Evolutionary conservation across 192 early-diverging fungal genomes (phyloP).

Genomic region (Coemansia sp.): DNA sequence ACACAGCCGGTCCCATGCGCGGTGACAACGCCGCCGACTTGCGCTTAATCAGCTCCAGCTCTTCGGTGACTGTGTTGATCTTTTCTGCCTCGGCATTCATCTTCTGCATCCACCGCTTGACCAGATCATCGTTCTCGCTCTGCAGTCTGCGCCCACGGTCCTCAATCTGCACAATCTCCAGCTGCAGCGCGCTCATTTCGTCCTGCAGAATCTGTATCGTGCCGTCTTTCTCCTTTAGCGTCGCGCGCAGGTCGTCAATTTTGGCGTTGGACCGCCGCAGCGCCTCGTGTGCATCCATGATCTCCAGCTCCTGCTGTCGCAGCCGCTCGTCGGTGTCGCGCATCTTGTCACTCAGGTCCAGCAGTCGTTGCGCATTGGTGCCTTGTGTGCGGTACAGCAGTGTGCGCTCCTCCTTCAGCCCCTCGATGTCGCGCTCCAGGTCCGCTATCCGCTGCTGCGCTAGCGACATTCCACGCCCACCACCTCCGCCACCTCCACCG

Average conservation of each 20-base stretch:
- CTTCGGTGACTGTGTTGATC: slow-evolving; percentile 91
- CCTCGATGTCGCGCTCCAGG: slow-evolving; percentile 71
- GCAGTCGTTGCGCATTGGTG: slow-evolving; percentile 85
- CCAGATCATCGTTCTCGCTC: slow-evolving; percentile 80
- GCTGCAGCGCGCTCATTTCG: slow-evolving; percentile 84
- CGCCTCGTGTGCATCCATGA: slow-evolving; percentile 39
- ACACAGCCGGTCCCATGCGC: slow-evolving; percentile 21
- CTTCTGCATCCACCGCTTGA: slow-evolving; percentile 89
- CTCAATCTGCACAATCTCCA: slow-evolving; percentile 82
- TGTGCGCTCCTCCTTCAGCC: slow-evolving; percentile 80
- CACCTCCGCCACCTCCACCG: slow-evolving; percentile 11
- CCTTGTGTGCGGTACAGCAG: slow-evolving; percentile 89
- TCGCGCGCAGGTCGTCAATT: slow-evolving; percentile 30
- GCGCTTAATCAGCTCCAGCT: slow-evolving; percentile 73
- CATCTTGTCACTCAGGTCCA: slow-evolving; percentile 80
- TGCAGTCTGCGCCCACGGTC: slow-evolving; percentile 67
- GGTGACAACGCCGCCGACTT: slow-evolving; percentile 43
- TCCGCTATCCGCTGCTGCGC: slow-evolving; percentile 68
- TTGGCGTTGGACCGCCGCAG: slow-evolving; percentile 36
- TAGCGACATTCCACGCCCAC: slow-evolving; percentile 32
- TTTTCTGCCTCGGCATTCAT: slow-evolving; percentile 86
- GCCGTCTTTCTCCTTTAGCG: slow-evolving; percentile 85
- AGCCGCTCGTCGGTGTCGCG: slow-evolving; percentile 59
- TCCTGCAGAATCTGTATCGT: slow-evolving; percentile 93
- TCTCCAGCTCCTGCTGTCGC: slow-evolving; percentile 63